Percentiles rank a stretch among this genome's conserved stretches.
Conservation (phyloP, 2,329 filamentous ascomycete genomes). For the Colletotrichum noveboracense region DNA sequence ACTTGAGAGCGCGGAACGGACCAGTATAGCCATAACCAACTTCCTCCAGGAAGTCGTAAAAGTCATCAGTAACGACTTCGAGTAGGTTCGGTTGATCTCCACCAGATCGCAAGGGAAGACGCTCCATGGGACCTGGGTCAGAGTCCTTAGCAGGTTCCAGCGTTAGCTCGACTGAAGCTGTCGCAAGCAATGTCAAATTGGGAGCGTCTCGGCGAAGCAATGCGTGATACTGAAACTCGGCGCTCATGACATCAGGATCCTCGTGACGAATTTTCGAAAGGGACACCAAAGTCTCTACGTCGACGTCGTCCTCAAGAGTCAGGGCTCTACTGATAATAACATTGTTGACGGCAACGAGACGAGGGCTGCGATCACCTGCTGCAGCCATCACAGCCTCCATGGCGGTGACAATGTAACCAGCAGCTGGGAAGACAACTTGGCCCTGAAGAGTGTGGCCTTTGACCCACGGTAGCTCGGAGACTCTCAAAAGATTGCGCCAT, state of each 20-base stretch:
- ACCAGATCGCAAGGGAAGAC: not conserved
- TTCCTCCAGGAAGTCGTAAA: not conserved
- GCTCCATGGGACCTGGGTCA: not conserved
- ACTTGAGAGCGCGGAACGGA: not conserved
- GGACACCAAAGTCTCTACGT: not conserved
- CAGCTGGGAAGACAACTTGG: constrained; percentile 47
- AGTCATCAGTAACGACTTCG: not conserved
- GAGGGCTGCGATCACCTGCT: not conserved
- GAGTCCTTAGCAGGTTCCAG: not conserved
- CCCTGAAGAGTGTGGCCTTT: constrained; percentile 36
- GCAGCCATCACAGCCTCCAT: not conserved
- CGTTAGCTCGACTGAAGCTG: not conserved
- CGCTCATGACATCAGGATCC: not conserved
- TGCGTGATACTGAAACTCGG: not conserved
- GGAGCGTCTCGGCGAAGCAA: not conserved
- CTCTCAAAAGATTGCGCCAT: constrained; percentile 24
- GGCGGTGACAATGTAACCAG: constrained; percentile 47
- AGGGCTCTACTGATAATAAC: constrained; percentile 17
- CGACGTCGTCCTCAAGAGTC: not conserved
- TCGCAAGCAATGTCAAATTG: not conserved
- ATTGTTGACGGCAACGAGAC: constrained; percentile 3
- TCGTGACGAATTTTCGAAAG: not conserved
- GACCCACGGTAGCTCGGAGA: constrained; percentile 36
- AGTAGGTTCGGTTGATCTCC: not conserved
- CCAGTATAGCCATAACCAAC: not conserved